A percentile compares a stretch with the other conserved stretches of the same genome.
phyloP scores from a whole-genome alignment of 176 grass and related monocot species.

The Oryza glaberrima region DNA sequence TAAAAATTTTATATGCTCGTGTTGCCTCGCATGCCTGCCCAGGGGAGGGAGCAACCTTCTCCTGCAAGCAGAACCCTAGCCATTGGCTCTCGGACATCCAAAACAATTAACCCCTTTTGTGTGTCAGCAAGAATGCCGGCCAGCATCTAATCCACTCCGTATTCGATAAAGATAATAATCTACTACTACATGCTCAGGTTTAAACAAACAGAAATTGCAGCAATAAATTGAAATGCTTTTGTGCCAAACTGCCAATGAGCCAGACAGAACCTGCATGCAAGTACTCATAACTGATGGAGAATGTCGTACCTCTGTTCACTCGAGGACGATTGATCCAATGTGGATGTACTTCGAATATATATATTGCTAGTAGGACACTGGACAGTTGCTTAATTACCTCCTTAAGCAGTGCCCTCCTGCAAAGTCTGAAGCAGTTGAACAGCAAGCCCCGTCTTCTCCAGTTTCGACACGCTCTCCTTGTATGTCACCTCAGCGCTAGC shows the following conservation, averaged over 20 bases:
- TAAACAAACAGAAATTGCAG: background rate
- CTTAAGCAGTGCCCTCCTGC: background rate
- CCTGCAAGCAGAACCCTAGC: conserved; percentile 50
- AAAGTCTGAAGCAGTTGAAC: background rate
- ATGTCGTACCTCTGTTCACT: background rate
- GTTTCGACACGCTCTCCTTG: background rate
- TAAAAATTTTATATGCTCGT: conserved; percentile 49
- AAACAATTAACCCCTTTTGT: conserved; percentile 2
- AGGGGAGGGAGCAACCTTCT: conserved; percentile 62
- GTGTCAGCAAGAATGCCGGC: background rate
- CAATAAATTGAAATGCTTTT: background rate
- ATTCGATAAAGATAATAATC: background rate
- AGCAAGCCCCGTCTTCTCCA: background rate
- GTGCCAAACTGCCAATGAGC: background rate
- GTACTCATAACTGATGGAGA: background rate
- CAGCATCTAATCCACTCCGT: conserved; percentile 13
- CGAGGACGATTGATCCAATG: conserved; percentile 3
- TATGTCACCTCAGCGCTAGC: conserved; percentile 5
- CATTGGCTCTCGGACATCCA: conserved; percentile 14
- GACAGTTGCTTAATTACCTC: background rate
- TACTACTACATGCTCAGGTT: background rate
- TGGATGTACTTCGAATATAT: background rate
- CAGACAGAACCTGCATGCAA: background rate
- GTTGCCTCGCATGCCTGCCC: conserved; percentile 54
- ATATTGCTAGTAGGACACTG: no score